Percentiles rank a stretch among this genome's conserved stretches.
Evolutionary conservation across 805 yeast genomes (phyloP).

Genomic region (Candida morakotiae): DNA sequence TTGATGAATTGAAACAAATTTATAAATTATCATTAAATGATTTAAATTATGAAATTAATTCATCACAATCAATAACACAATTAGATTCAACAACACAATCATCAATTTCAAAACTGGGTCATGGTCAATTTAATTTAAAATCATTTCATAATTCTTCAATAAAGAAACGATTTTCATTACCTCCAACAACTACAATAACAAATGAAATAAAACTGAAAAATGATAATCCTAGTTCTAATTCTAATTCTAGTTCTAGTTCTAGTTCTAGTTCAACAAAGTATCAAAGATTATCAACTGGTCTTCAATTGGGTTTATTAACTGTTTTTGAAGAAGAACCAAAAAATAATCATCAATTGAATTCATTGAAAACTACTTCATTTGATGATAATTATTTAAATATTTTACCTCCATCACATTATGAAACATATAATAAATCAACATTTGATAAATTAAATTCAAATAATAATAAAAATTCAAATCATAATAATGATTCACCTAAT

Average conservation of each 20-base stretch:
- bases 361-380: constrained; percentile 6
- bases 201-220: not conserved
- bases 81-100: constrained; percentile 4
- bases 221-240: constrained; percentile 4
- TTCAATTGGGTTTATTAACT: constrained; percentile 35
- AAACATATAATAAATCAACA: constrained; percentile 32
- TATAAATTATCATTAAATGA: constrained; percentile 27
- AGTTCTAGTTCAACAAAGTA: constrained; percentile 9
- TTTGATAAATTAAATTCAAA: constrained; percentile 32
- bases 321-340: constrained; percentile 28
- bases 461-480: constrained; percentile 14
- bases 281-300: constrained; percentile 32
- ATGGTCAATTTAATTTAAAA: constrained; percentile 24
- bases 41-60: constrained; percentile 12
- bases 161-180: constrained; percentile 23
- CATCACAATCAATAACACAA: not conserved
- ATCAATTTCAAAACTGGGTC: constrained; percentile 9
- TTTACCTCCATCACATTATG: constrained; percentile 16
- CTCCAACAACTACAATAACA: constrained; percentile 7
- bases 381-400: constrained; percentile 26
- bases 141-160: constrained; percentile 26
- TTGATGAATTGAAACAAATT: constrained; percentile 23
- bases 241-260: too few species aligned
- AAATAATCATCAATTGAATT: constrained; percentile 3
- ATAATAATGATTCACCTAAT: too few species aligned